Evolutionary conservation across 768 basidiomycete species (phyloP), one percentile per base, ranked within the genome.

Genomic region (Pleurotus tuoliensis): DNA sequence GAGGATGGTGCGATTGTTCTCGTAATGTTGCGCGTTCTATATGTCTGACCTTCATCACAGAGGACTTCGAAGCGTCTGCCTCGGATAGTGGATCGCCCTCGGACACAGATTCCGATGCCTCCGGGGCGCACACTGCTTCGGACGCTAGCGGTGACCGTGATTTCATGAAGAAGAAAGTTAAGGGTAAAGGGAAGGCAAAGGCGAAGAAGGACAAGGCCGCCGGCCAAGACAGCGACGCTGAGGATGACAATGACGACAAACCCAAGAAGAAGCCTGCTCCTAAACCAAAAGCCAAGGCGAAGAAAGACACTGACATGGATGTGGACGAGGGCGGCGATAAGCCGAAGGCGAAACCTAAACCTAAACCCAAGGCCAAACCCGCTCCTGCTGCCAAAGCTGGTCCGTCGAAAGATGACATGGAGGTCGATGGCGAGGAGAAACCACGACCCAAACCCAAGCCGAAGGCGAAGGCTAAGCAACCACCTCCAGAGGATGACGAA

Each of bases 11-110:
- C 48, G 76, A 49, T 20, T 59, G 49, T 43, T 4, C 38, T 47
- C 54, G 47, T 61, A 46, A 16, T 11, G 1, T 43, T 30, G 6
- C 44, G 38, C 47, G 11, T 24, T 1, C 30, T 9, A 6, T 49
- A 52, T 18, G 20, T 50, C 56, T 40, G 47, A 43, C 12, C 27
- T 45, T 47, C 47, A 20, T 2, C 34, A 24, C 48, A 46, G 60
- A 95, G 70, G 94, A 97, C 71, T 98, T 98, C 82, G 73, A 86
- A 59, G 94, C 87, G 6, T 92, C 89, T 5, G 87, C 76, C 1
- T 90, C 90, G 0, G 94, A 97, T 64, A 78, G 76, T 45, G 94
- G 95, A n/a, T 97, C 95, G 3, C 92, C 95, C 0, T 87, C 84
- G 39, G 88, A 82, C 13, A 79, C 74, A 37, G 91, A 90, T 50